Base-by-base conservation (phyloP, 139 green algal genomes). In the Chlorella ohadii region DNA sequence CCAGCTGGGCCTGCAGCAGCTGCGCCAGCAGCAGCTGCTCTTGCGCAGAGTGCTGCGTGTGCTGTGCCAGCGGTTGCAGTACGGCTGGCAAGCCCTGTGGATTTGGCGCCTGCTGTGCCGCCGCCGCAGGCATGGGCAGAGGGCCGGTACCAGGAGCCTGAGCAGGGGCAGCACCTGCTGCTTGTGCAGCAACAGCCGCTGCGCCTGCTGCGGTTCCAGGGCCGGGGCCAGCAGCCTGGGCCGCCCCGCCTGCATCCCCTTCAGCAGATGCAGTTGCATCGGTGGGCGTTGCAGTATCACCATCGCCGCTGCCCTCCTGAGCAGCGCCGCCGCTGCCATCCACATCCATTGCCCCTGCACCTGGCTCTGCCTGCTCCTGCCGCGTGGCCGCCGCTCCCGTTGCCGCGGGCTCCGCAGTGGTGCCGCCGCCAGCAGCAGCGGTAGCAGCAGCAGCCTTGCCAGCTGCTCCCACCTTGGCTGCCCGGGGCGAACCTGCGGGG, bases 1-100 rank as follows among this genome's bases (percentile, higher is more conserved):
- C n/a, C 76, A 57, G 72, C 28, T 67, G 76, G 36, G 11, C 28
- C 76, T 78, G 72, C 44, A 78, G 44, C 44, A 64, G 28, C 28
- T 63, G 72, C 27, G 72, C 72, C 44, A 78, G 44, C 44, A 63
- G 72, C 28, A 78, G 4, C 6, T 55, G 38, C 72, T 78, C 41
- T 44, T 63, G 44, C 41, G 61, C 39, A 38, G 33, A 13, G 25
- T 44, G 59, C 59, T 57, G 74, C 51, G 34, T 15, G 27, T 68
- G 74, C 51, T 51, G 55, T 31, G 36, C 13, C 28, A 15, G 28
- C 28, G 11, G 27, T 16, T 13, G 28, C 63, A 38, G 63, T 13
- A 15, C n/a, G 27, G 4, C 25, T 25, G n/a, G 31, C 63, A 28
- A 1, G 23, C 12, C 7, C 59, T 66, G 20, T 1, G 1, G 23